These are phyloP conservation scores for Ganoderma lingzhi DNA, from an alignment of 1,284 basidiomycete species.

Conservation along the genomic window DNA sequence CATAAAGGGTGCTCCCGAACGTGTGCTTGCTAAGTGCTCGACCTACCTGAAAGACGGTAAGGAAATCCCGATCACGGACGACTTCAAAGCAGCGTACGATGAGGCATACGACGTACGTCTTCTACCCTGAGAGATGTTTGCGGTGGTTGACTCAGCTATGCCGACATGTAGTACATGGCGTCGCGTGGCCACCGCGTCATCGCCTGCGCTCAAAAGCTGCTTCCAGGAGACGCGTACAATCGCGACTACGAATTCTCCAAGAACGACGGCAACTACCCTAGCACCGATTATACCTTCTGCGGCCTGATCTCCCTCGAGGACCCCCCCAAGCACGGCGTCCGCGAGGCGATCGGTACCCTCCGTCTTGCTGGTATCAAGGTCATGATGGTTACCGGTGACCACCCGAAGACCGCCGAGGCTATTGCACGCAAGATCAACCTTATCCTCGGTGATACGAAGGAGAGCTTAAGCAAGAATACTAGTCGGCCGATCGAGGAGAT, in stretches of 20 bases:
- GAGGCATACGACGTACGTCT: slow-evolving; percentile 63
- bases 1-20: slow-evolving; percentile 75
- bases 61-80: slow-evolving; percentile 58
- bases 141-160: slow-evolving; percentile 11
- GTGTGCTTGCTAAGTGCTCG: slow-evolving; percentile 68
- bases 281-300: slow-evolving; percentile 64
- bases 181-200: slow-evolving; percentile 76
- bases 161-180: slow-evolving; percentile 65
- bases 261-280: slow-evolving; percentile 62
- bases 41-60: slow-evolving; percentile 64
- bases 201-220: slow-evolving; percentile 67
- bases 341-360: slow-evolving; percentile 73
- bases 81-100: slow-evolving; percentile 62
- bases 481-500: slow-evolving; percentile 62
- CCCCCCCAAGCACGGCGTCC: slow-evolving; percentile 74
- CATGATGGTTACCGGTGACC: slow-evolving; percentile 78
- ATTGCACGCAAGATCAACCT: slow-evolving; percentile 75
- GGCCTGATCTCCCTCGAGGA: slow-evolving; percentile 73
- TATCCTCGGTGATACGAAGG: slow-evolving; percentile 68
- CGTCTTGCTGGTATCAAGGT: slow-evolving; percentile 75
- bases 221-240: slow-evolving; percentile 57
- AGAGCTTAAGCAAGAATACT: slow-evolving; percentile 63
- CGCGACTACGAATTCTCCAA: slow-evolving; percentile 59
- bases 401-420: slow-evolving; percentile 74
- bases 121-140: not conserved